Evolutionary conservation across 441 rosid species (phyloP).

Genomic region (Sinapis alba): DNA sequence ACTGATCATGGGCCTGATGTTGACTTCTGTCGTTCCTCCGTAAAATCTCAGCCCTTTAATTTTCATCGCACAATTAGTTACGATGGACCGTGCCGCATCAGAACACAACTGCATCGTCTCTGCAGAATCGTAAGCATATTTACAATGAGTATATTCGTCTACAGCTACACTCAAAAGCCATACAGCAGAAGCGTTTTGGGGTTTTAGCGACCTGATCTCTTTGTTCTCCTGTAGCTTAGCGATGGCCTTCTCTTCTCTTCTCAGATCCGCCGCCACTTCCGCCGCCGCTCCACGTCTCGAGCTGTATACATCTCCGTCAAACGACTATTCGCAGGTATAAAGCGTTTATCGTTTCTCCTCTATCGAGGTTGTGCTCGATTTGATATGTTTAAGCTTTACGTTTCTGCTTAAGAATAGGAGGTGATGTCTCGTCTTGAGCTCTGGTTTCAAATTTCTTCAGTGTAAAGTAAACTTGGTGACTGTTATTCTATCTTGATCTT

Average conservation of each 20-base stretch:
- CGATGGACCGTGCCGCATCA: neutral
- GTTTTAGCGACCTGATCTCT: constrained; percentile 13
- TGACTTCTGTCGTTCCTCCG: neutral
- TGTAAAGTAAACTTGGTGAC: neutral
- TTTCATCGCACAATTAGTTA: neutral
- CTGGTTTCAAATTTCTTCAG: neutral
- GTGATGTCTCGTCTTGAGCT: neutral
- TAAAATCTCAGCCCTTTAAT: constrained; percentile 12
- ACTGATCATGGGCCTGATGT: constrained; percentile 22
- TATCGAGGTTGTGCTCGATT: neutral
- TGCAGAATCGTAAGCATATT: constrained; percentile 14
- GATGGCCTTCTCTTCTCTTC: constrained; percentile 65
- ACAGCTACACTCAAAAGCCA: constrained; percentile 38
- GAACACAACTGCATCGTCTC: neutral
- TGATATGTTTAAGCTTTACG: neutral
- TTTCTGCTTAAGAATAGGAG: neutral
- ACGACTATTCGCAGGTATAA: constrained; percentile 52
- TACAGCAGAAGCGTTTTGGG: neutral
- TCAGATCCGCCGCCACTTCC: constrained; percentile 64
- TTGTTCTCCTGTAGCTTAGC: constrained; percentile 15
- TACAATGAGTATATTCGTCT: constrained; percentile 26
- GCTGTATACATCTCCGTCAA: constrained; percentile 41
- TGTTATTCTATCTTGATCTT: neutral
- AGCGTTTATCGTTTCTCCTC: neutral
- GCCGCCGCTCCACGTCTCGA: constrained; percentile 38